phyloP scores from a whole-genome alignment of 208 protist genomes.

The Acanthamoeba healyi region DNA sequence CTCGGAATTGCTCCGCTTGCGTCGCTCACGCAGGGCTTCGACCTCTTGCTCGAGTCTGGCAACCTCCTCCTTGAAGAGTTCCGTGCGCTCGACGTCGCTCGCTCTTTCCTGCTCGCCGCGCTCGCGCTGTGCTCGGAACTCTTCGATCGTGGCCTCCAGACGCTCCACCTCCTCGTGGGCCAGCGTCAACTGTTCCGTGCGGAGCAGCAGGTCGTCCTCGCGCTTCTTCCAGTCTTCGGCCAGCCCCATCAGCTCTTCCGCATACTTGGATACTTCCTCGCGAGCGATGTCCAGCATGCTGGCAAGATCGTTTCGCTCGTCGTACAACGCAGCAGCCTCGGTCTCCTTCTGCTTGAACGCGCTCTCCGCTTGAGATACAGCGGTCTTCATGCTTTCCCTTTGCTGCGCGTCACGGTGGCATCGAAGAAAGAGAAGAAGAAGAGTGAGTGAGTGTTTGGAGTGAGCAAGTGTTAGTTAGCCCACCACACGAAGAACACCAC shows the following conservation, averaged over 20 bases:
- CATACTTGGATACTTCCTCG: constrained; percentile 30
- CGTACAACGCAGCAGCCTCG: not conserved
- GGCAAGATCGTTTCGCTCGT: constrained; percentile 1
- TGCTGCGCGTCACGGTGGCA: too few species aligned
- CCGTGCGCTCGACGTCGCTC: too few species aligned
- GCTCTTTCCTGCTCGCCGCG: not conserved
- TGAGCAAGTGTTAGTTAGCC: too few species aligned
- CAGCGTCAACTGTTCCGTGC: not conserved
- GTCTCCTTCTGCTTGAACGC: not conserved
- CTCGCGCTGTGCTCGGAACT: not conserved
- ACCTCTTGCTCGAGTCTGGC: not conserved
- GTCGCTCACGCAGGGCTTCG: not conserved
- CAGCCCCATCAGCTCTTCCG: not conserved
- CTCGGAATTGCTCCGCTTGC: not conserved
- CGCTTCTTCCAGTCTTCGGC: not conserved
- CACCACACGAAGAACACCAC: too few species aligned
- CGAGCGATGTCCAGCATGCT: not conserved
- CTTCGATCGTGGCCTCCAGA: not conserved
- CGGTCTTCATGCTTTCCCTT: too few species aligned
- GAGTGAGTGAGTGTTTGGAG: too few species aligned
- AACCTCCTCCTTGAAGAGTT: not conserved
- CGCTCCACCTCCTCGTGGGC: not conserved
- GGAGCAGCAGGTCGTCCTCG: too few species aligned
- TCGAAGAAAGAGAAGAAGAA: too few species aligned
- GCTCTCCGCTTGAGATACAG: not conserved